A percentile compares a stretch with the other conserved stretches of the same genome.
These are phyloP conservation scores for Boletus tomentosulus DNA, from an alignment of 768 basidiomycete species.

Conservation along the genomic window DNA sequence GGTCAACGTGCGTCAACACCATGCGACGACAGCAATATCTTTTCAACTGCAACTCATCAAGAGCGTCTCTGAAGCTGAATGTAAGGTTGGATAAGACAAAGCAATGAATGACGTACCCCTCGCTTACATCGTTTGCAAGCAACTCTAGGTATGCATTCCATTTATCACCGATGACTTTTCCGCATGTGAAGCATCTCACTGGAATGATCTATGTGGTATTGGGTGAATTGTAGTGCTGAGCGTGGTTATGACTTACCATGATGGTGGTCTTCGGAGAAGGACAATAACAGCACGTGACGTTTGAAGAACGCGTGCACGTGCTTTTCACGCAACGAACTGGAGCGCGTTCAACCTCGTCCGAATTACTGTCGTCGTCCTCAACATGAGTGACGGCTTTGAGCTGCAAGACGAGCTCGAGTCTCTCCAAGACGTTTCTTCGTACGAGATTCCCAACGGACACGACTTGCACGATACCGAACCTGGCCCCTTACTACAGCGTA, in stretches of 20 bases:
- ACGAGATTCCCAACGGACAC: conserved; percentile 66
- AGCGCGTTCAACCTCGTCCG: conserved; percentile 8
- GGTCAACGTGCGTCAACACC: conserved; percentile 96
- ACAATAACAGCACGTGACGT: neutral
- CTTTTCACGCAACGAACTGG: neutral
- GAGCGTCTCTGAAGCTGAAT: conserved; percentile 60
- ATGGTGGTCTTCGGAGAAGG: conserved; percentile 7
- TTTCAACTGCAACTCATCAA: conserved; percentile 85
- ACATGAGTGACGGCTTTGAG: conserved; percentile 53
- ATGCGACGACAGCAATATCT: conserved; percentile 96
- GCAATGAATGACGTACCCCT: conserved; percentile 61
- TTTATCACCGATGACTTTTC: conserved; percentile 95
- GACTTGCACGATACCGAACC: conserved; percentile 57
- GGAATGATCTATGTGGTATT: conserved; percentile 74
- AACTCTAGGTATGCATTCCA: conserved; percentile 87
- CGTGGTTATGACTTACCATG: conserved; percentile 20
- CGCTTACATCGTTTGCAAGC: conserved; percentile 73
- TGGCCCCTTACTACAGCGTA: conserved; percentile 56
- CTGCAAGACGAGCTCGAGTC: conserved; percentile 74
- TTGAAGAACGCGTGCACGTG: conserved; percentile 25
- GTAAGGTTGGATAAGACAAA: neutral
- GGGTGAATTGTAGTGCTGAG: neutral
- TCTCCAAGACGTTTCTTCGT: conserved; percentile 55
- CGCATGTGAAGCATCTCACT: conserved; percentile 93
- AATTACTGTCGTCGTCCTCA: neutral